Conservation (phyloP, 2,329 filamentous ascomycete genomes). For the Pestalotiopsis sp. region DNA sequence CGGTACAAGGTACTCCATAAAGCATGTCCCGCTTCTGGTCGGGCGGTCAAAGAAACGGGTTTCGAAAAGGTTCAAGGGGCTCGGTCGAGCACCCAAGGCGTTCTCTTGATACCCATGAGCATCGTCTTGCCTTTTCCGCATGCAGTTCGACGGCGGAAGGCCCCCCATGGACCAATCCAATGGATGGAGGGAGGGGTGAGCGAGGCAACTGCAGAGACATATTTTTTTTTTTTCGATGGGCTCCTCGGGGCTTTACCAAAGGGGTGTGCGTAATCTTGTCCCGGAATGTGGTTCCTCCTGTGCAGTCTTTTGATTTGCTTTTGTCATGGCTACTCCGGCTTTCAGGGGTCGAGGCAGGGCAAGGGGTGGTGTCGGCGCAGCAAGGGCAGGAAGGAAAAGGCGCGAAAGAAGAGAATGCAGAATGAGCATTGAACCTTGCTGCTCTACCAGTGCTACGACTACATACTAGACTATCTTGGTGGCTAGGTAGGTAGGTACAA, state of each 20-base stretch:
- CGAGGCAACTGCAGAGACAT: neutral
- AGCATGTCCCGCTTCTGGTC: constrained; percentile 28
- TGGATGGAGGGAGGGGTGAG: neutral
- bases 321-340: neutral
- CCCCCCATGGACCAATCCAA: neutral
- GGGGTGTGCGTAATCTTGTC: neutral
- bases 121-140: constrained; percentile 30
- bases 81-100: constrained; percentile 27
- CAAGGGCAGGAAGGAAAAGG: neutral
- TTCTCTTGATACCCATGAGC: constrained; percentile 29
- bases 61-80: constrained; percentile 31
- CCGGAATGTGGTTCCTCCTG: neutral
- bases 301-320: constrained; percentile 4
- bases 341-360: neutral
- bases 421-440: neutral
- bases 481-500: neutral
- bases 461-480: neutral
- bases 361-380: constrained; percentile 3
- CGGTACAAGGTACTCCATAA: constrained; percentile 28
- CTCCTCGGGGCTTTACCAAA: neutral
- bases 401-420: neutral
- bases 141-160: neutral
- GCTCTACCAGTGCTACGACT: too few relatives aligned
- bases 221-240: neutral
- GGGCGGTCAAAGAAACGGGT: constrained; percentile 33